A percentile compares a stretch with the other conserved stretches of the same genome.
phyloP scores from a whole-genome alignment of 106 monocot species.

The Triglochin maritima region DNA sequence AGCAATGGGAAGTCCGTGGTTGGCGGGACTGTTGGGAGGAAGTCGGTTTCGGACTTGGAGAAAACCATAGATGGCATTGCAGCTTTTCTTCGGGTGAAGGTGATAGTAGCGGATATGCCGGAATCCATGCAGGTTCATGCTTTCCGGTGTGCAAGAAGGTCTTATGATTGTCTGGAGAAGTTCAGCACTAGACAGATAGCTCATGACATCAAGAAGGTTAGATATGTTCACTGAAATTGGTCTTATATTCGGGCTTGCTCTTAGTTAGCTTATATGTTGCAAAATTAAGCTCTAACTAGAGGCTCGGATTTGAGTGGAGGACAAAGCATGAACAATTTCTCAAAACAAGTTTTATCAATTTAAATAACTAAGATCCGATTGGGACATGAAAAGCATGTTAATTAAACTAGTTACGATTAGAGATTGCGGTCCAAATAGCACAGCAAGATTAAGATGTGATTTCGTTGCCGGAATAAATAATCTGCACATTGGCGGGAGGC shows the following conservation, averaged over 20 bases:
- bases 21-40: not conserved
- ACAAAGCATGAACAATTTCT: no score
- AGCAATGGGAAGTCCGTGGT: not conserved
- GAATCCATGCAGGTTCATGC: constrained; percentile 12
- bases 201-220: constrained; percentile 16
- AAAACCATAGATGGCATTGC: constrained; percentile 1
- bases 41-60: constrained; percentile 11
- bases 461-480: no score
- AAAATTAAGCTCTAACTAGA: no score
- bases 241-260: not conserved
- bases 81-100: constrained; percentile 3
- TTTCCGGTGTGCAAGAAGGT: constrained; percentile 8
- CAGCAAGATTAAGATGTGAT: no score
- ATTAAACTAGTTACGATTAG: no score
- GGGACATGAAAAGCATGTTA: no score
- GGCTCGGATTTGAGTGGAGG: no score
- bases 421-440: no score
- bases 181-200: constrained; percentile 10
- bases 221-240: not conserved
- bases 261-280: no score
- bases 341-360: no score
- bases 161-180: not conserved
- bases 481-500: no score
- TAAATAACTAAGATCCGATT: no score
- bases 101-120: constrained; percentile 8